Percentiles rank a stretch among this genome's conserved stretches.
These are phyloP conservation scores for Hypoxylon perforatum DNA, from an alignment of 495 filamentous ascomycete genomes.

Conservation along the genomic window DNA sequence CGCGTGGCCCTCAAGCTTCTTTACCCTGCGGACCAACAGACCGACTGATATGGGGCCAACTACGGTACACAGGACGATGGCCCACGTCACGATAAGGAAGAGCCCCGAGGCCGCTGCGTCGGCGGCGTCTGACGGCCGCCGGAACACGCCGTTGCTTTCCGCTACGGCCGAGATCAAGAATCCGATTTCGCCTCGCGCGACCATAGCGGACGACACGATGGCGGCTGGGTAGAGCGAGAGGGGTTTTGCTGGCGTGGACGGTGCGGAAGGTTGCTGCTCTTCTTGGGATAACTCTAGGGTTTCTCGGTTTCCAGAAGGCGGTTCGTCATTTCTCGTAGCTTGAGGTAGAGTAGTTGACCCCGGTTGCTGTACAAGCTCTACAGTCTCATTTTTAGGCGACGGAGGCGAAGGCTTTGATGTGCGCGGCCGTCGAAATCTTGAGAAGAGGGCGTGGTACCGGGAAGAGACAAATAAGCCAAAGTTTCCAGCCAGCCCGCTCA, in stretches of 20 bases:
- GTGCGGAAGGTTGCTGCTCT: background rate
- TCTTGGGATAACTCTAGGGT: background rate
- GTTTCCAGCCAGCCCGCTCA: background rate
- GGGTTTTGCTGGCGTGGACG: conserved; percentile 50
- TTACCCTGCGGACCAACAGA: conserved; percentile 59
- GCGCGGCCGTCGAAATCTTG: conserved; percentile 4
- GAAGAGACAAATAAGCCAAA: conserved; percentile 15
- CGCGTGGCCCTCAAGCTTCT: conserved; percentile 35
- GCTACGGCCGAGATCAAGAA: conserved; percentile 80
- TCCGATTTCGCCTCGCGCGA: conserved; percentile 81
- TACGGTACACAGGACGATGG: conserved; percentile 78
- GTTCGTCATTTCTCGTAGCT: background rate
- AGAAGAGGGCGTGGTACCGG: conserved; percentile 11
- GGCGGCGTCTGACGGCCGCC: conserved; percentile 30
- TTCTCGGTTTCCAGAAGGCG: background rate
- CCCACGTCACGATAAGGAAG: conserved; percentile 79
- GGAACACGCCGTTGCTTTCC: conserved; percentile 68
- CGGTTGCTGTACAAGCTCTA: background rate
- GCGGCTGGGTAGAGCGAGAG: conserved; percentile 69
- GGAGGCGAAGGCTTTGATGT: background rate
- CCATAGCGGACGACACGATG: conserved; percentile 73
- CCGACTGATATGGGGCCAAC: conserved; percentile 78
- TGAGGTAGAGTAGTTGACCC: background rate
- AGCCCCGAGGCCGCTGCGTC: conserved; percentile 52
- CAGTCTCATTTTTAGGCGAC: background rate